A percentile compares a stretch with the other conserved stretches of the same genome.
Evolutionary conservation across 805 yeast species (phyloP).

Genomic region (Starmerella geochares): DNA sequence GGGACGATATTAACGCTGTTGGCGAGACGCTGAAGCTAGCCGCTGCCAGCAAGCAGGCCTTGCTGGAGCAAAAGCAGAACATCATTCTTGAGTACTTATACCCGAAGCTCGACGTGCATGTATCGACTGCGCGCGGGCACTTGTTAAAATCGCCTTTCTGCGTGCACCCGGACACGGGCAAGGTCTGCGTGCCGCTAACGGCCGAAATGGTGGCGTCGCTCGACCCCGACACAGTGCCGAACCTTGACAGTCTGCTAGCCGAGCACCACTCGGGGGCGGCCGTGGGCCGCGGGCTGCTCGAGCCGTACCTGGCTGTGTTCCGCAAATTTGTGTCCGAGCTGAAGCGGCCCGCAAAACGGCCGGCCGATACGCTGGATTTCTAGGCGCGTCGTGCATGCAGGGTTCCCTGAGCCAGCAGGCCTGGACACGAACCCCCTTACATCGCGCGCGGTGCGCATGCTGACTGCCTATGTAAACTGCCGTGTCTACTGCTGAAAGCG

Average conservation of each 20-base stretch:
- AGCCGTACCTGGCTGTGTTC: slow-evolving; percentile 60
- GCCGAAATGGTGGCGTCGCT: slow-evolving; percentile 40
- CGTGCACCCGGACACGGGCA: slow-evolving; percentile 91
- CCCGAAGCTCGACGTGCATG: slow-evolving; percentile 89
- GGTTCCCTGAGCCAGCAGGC: no score
- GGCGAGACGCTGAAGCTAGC: slow-evolving; percentile 30
- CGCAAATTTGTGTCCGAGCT: slow-evolving; percentile 50
- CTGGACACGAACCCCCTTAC: no score
- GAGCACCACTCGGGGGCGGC: slow-evolving; percentile 43
- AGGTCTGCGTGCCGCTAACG: slow-evolving; percentile 76
- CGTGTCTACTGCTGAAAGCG: no score
- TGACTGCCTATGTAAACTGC: no score
- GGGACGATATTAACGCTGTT: slow-evolving; percentile 55
- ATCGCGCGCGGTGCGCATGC: no score
- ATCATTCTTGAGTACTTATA: slow-evolving; percentile 69
- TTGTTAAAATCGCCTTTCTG: slow-evolving; percentile 93
- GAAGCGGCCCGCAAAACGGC: slow-evolving; percentile 39
- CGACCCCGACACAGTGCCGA: slow-evolving; percentile 74
- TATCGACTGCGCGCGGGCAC: slow-evolving; percentile 79
- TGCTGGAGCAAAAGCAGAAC: slow-evolving; percentile 68
- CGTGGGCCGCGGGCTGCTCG: slow-evolving; percentile 52
- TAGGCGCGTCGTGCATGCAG: slow-evolving; percentile 7
- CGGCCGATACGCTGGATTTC: slow-evolving; percentile 28
- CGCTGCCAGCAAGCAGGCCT: slow-evolving; percentile 38
- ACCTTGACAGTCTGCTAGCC: slow-evolving; percentile 48